phyloP scores from a whole-genome alignment of 2,329 filamentous ascomycete genomes.

The Diaporthe australafricana region DNA sequence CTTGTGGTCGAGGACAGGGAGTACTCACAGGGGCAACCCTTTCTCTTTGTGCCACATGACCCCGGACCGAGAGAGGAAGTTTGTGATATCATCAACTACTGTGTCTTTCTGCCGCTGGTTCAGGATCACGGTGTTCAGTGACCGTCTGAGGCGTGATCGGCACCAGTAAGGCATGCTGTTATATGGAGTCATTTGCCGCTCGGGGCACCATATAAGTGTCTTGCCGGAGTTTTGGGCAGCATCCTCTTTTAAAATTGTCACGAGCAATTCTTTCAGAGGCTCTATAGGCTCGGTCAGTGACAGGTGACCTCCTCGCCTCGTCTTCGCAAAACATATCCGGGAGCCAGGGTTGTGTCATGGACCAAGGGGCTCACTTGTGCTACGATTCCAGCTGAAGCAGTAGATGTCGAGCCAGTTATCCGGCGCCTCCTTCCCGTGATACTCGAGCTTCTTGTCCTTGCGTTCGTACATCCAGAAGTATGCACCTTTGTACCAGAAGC shows the following conservation, averaged over 20 bases:
- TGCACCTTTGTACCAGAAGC: conserved; percentile 29
- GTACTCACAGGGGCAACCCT: conserved; percentile 29
- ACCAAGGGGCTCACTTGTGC: conserved; percentile 2
- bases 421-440: conserved; percentile 40
- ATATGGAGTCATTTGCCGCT: not conserved
- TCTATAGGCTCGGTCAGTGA: not conserved
- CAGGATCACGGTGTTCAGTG: conserved; percentile 30
- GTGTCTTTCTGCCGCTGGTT: conserved; percentile 30
- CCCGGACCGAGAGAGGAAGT: conserved; percentile 30
- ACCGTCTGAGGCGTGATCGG: conserved; percentile 1
- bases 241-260: conserved; percentile 31
- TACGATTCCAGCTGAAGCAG: conserved; percentile 35
- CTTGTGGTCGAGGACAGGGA: not conserved
- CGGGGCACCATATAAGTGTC: conserved; percentile 27
- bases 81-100: conserved; percentile 29
- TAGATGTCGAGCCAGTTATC: conserved; percentile 43
- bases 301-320: not conserved
- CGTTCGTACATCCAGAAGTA: conserved; percentile 34
- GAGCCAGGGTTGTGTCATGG: no score
- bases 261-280: conserved; percentile 31
- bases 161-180: conserved; percentile 10
- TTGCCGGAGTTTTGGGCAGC: conserved; percentile 21
- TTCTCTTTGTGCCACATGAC: conserved; percentile 34
- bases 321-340: no score
- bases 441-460: conserved; percentile 33